These are phyloP conservation scores for Eutrema salsugineum DNA, from an alignment of 441 rosid species.

Conservation along the genomic window DNA sequence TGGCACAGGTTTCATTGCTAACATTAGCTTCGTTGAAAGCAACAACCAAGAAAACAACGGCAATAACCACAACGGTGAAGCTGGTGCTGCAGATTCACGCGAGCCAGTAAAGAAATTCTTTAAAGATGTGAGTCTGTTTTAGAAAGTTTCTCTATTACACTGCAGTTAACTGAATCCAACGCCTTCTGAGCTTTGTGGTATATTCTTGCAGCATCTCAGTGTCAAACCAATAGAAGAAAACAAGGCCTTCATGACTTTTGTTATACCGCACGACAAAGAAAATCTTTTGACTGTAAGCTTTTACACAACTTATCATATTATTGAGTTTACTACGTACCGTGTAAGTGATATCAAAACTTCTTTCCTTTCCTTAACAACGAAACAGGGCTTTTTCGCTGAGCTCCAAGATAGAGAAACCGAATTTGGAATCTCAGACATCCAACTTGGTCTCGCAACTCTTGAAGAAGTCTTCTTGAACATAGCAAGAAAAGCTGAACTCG, in stretches of 20 bases:
- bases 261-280: conserved; percentile 85
- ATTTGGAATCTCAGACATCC: conserved; percentile 74
- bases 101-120: conserved; percentile 77
- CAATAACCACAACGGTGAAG: conserved; percentile 15
- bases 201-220: conserved; percentile 52
- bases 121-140: conserved; percentile 48
- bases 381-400: conserved; percentile 64
- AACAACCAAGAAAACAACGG: conserved; percentile 19
- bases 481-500: conserved; percentile 86
- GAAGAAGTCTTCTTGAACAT: conserved; percentile 96
- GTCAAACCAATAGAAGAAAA: conserved; percentile 70
- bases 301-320: not conserved
- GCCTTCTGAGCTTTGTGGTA: not conserved
- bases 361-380: not conserved
- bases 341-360: not conserved
- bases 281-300: conserved; percentile 54
- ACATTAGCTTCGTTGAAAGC: conserved; percentile 61
- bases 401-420: conserved; percentile 63
- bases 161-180: conserved; percentile 9
- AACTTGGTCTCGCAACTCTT: conserved; percentile 83
- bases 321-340: not conserved
- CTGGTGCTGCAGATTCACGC: conserved; percentile 27
- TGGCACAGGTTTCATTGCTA: conserved; percentile 87
- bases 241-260: conserved; percentile 69
- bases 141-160: not conserved